Conservation (phyloP, 2,329 filamentous ascomycete genomes). For the Tolypocladium album region DNA sequence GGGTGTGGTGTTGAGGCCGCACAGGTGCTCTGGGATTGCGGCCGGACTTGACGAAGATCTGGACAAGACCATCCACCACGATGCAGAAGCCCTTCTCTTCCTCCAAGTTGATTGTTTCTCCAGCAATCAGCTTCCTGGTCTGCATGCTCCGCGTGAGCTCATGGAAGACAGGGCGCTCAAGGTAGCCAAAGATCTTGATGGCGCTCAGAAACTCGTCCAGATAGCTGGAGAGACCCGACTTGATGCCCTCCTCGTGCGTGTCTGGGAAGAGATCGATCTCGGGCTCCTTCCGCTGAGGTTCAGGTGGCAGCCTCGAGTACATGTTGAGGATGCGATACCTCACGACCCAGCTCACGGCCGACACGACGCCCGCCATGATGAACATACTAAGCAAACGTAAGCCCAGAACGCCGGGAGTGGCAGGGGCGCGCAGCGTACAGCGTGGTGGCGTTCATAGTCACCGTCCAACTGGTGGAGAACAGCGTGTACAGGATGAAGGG, state of each 20-base stretch:
- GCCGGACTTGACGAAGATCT: constrained; percentile 95
- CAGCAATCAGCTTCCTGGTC: constrained; percentile 89
- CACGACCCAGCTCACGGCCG: constrained; percentile 86
- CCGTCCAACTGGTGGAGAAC: constrained; percentile 85
- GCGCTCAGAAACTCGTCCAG: constrained; percentile 96
- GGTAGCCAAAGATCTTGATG: constrained; percentile 97
- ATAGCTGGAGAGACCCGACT: constrained; percentile 89
- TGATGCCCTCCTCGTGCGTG: constrained; percentile 77
- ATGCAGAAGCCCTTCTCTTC: constrained; percentile 98
- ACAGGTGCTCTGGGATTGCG: constrained; percentile 32
- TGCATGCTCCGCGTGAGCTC: constrained; percentile 98
- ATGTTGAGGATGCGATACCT: constrained; percentile 94
- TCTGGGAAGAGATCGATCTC: constrained; percentile 94
- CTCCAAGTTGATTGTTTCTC: constrained; percentile 88
- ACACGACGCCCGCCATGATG: constrained; percentile 65
- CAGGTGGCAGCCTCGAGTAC: constrained; percentile 86
- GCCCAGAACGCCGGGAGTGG: constrained; percentile 2
- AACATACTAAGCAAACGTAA: constrained; percentile 46
- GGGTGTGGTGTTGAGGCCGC: constrained; percentile 10
- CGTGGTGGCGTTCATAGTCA: constrained; percentile 98
- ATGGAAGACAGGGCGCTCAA: constrained; percentile 94
- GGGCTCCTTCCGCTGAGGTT: constrained; percentile 91
- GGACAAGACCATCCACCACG: constrained; percentile 89
- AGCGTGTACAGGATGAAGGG: constrained; percentile 83
- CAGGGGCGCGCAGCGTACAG: constrained; percentile 44